A percentile compares a stretch with the other conserved stretches of the same genome.
phyloP scores from a whole-genome alignment of 768 basidiomycete species.

The Hebeloma cylindrosporum region DNA sequence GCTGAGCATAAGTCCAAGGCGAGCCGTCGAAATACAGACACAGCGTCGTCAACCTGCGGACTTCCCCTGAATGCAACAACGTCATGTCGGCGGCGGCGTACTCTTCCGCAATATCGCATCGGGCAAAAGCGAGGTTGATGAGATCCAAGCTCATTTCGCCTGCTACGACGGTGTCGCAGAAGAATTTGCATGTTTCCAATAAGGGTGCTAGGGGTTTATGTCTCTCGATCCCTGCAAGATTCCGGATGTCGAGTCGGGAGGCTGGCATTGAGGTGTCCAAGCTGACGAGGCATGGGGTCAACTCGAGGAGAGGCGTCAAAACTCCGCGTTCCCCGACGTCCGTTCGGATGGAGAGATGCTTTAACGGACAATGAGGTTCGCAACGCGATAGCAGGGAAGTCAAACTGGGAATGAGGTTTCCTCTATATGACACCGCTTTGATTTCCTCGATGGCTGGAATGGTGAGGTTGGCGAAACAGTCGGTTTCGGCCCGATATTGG shows the following conservation, averaged over 20 bases:
- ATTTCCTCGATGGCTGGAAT: slow-evolving; percentile 25
- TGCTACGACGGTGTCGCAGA: slow-evolving; percentile 5
- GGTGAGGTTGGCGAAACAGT: slow-evolving; percentile 19
- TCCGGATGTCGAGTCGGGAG: slow-evolving; percentile 8
- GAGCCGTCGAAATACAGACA: slow-evolving; percentile 11
- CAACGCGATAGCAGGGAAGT: slow-evolving; percentile 17
- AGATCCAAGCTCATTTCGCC: slow-evolving; percentile 5
- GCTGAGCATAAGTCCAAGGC: slow-evolving; percentile 6
- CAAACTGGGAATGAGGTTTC: slow-evolving; percentile 16
- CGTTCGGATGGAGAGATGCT: slow-evolving; percentile 19
- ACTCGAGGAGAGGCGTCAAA: slow-evolving; percentile 13
- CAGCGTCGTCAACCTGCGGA: slow-evolving; percentile 4
- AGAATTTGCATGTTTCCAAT: slow-evolving; percentile 15
- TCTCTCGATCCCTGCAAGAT: slow-evolving; percentile 8
- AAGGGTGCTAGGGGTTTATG: slow-evolving; percentile 7
- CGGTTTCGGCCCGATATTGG: slow-evolving; percentile 12
- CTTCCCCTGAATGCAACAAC: slow-evolving; percentile 2
- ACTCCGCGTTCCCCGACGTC: slow-evolving; percentile 10
- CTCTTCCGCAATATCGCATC: slow-evolving; percentile 9
- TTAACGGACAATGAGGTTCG: slow-evolving; percentile 11
- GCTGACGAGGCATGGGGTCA: slow-evolving; percentile 15
- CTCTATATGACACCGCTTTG: slow-evolving; percentile 12
- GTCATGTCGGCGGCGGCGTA: background rate
- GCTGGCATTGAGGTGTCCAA: slow-evolving; percentile 19
- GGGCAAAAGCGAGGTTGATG: slow-evolving; percentile 9